Base-by-base conservation (phyloP, 306 rosid species). In the Malus fusca region DNA sequence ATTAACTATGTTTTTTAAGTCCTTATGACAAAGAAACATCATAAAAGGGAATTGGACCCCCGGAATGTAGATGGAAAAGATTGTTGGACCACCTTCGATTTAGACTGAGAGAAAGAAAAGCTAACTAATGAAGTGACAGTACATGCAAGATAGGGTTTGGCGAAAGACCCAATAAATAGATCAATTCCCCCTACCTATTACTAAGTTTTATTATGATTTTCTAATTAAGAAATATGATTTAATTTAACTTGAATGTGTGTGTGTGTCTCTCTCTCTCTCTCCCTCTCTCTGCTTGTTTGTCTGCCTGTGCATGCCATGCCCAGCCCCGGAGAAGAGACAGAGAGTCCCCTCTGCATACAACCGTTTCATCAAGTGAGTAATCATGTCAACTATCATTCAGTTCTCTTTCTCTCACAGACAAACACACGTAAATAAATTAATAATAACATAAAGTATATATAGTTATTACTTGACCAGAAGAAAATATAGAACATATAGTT, bases 261-360 rank as follows among this genome's bases (percentile, higher is more conserved):
- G 7, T 33, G 8, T 33, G 7, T 53, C 19, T 18, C 8, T 53
- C 23, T n/a, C 2, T 56, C 2, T 33, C 35, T 5, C 35, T 33
- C 37, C 2, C 9, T 55, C 23, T 10, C 2, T 56, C 12, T 56
- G 53, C 18, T 61, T 72, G 26, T 52, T 21, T 76, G 68, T 52
- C 8, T 79, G 53, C 67, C 14, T 66, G 14, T 72, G 77, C 46
- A 55, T 66, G 72, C 75, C 11, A 75, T 74, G 30, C 61, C 22
- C 86, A 85, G 88, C 86, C 59, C 84, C 88, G 52, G 88, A 85
- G 86, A 85, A 85, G 80, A 82, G 88, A 79, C 88, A 85, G 86
- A 70, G 88, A 85, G 88, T 85, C 70, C 88, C 88, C 33, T 85
- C 88, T 31, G 88, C 88, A 4, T 85, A 85, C 80, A 85, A 85